Base-by-base conservation (phyloP, 108 stramenopile species). In the Nitzschia sp. region DNA sequence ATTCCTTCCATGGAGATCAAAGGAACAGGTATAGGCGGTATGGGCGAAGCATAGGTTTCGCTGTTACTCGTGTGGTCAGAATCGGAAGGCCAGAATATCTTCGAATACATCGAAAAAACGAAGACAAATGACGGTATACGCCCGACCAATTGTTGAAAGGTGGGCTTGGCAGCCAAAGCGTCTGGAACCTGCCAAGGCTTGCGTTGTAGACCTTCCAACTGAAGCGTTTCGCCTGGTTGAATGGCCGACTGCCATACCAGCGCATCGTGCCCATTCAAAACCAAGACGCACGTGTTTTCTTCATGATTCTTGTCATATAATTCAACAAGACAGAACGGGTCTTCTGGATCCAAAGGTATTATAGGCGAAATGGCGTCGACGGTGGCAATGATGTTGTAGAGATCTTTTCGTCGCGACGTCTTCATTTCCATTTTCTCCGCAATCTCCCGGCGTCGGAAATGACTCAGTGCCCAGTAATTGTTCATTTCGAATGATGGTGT, bases 311-410 rank as follows among this genome's bases (percentile, higher is more conserved):
- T 45, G 56, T 90, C 84, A 60, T 87, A 85, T 4, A 89, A 53
- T 65, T 93, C 89, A 41, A 90, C 66, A 2, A 93, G 58, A 27
- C 83, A 81, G 74, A 90, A 93, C 35, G 92, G 89, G 52, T 88
- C 75, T 31, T 77, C 72, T 45, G 74, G 69, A 47, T 82, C 78
- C 58, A 74, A 23, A 3, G 81, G 53, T 11, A 93, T 75, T 52
- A 93, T 89, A 1, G 92, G 88, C n/a, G 92, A 87, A 45, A 89
- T 80, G 3, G 92, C 81, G 80, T 87, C 85, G 2, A 93, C 78
- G 27, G 55, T 78, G 31, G 71, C 85, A 30, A 63, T 61, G 33
- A 66, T 62, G 68, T 52, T 48, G 41, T 58, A 34, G 5, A 5
- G 31, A 4, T 66, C 66, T 16, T 58, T 66, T 6, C 75, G 45